Percentiles rank a stretch among this genome's conserved stretches.
These are phyloP conservation scores for Chrysosporium keratinophilum DNA, from an alignment of 2,329 filamentous ascomycete species.

Conservation along the genomic window DNA sequence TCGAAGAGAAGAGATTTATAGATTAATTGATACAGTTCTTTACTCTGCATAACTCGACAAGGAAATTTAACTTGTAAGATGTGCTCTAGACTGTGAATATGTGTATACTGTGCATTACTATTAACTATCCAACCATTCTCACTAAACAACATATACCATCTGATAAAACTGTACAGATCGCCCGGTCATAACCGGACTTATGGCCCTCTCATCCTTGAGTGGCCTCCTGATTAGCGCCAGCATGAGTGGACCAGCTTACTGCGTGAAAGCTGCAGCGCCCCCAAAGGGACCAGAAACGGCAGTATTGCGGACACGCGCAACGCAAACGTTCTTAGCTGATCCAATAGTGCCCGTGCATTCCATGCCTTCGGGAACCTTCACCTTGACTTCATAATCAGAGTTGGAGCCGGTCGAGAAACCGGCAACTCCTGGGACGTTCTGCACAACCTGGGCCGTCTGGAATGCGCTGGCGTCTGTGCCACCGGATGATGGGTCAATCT, in stretches of 20 bases:
- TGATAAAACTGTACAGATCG: not conserved
- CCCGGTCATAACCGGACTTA: not conserved
- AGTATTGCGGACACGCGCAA: slow-evolving; percentile 4
- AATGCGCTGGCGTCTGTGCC: slow-evolving; percentile 4
- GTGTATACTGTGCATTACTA: too few relatives aligned
- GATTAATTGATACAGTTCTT: too few relatives aligned
- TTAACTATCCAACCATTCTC: too few relatives aligned
- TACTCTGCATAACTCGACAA: too few relatives aligned
- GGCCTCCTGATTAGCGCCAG: not conserved
- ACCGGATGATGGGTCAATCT: slow-evolving; percentile 4
- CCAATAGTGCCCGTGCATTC: slow-evolving; percentile 4
- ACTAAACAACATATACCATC: too few relatives aligned
- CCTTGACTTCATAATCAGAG: slow-evolving; percentile 5
- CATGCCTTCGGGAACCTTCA: slow-evolving; percentile 6
- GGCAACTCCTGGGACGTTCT: slow-evolving; percentile 5
- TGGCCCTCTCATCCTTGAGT: not conserved
- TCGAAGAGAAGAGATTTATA: too few relatives aligned
- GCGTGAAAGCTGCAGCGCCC: slow-evolving; percentile 6
- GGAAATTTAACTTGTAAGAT: too few relatives aligned
- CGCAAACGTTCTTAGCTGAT: slow-evolving; percentile 5
- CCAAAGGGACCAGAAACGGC: slow-evolving; percentile 9
- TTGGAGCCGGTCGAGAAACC: slow-evolving; percentile 6
- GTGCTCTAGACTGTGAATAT: too few relatives aligned
- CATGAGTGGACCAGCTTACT: not conserved
- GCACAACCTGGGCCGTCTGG: slow-evolving; percentile 1